Evolutionary conservation across 345 rosid species (phyloP), one percentile per base, ranked within the genome.

Genomic region (Cochlearia excelsa): DNA sequence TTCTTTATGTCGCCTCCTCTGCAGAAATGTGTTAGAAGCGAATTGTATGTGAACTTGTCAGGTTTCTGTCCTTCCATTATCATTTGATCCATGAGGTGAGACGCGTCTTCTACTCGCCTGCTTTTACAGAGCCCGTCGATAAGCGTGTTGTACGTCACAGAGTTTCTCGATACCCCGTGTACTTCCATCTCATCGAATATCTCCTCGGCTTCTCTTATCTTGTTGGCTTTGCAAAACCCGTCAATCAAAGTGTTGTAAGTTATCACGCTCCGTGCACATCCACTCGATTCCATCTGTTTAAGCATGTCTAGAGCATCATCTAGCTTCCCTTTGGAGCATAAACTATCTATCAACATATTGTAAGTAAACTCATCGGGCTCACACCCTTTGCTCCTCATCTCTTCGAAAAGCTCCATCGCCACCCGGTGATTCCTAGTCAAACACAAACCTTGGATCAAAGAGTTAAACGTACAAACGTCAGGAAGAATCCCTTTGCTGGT

Each of bases 171-270:
- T 63, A 93, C 79, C 30, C 95, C 97, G 26, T 80, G 89, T 62
- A 88, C 53, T 70, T 93, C 99, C 94, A 93, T 89, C 72, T 93
- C 88, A 64, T 91, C 96, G 9, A 93, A 89, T 40, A 88, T 80
- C 80, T 88, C 91, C 78, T 88, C 95, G 0, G 97, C 97, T 58
- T 82, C 91, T 72, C 74, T 69, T 28, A 85, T 74, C 81, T 70
- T 85, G 69, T 74, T 81, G 61, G 75, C 84, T 80, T 87, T 93
- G 75, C 95, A 82, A 57, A 89, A 89, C 66, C 95, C 91, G 57
- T 78, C 84, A 51, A 93, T 93, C 76, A 93, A 77, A 41, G 95
- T 85, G 71, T 87, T 88, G 67, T 88, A 92, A 4, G 94, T 87
- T 59, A 86, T 72, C 37, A 76, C 97, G 46, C 81, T 83, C 51